A percentile compares a stretch with the other conserved stretches of the same genome.
These are phyloP conservation scores for Termitomyces sp. DNA, from an alignment of 768 basidiomycete genomes.

Conservation along the genomic window DNA sequence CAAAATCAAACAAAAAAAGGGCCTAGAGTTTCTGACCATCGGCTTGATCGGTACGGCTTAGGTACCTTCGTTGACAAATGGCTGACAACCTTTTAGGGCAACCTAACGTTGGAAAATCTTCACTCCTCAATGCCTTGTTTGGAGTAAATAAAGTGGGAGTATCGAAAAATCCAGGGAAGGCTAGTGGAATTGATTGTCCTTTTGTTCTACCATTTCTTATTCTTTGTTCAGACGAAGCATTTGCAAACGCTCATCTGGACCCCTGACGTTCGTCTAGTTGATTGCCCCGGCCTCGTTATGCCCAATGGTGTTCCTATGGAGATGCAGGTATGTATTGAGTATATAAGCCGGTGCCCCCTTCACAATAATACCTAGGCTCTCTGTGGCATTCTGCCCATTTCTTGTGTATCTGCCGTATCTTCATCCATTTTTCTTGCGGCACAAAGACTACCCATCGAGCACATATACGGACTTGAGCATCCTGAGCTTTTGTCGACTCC, in stretches of 20 bases:
- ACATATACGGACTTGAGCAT: constrained; percentile 56
- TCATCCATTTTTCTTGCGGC: constrained; percentile 75
- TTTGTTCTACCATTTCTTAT: neutral
- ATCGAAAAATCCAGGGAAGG: constrained; percentile 86
- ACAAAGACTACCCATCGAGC: constrained; percentile 73
- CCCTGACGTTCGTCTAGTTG: constrained; percentile 80
- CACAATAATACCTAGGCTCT: constrained; percentile 46
- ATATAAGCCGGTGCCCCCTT: constrained; percentile 2
- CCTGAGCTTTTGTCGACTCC: constrained; percentile 35
- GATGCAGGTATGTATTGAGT: constrained; percentile 53
- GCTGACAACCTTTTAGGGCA: constrained; percentile 52
- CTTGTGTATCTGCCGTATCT: constrained; percentile 79
- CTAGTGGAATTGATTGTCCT: constrained; percentile 19
- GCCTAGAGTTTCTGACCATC: constrained; percentile 67
- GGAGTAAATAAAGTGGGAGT: constrained; percentile 75
- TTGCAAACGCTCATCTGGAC: constrained; percentile 95
- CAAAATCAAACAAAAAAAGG: constrained; percentile 24
- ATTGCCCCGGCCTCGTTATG: constrained; percentile 94
- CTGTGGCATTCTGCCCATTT: constrained; percentile 71
- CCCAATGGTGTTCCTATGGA: constrained; percentile 83
- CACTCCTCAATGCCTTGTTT: constrained; percentile 88
- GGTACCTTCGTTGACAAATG: neutral
- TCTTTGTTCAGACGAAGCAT: constrained; percentile 74
- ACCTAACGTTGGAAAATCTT: constrained; percentile 96
- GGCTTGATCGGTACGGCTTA: constrained; percentile 66